Evolutionary conservation across 2,329 filamentous ascomycete species (phyloP).

Genomic region (Apiospora koreana): DNA sequence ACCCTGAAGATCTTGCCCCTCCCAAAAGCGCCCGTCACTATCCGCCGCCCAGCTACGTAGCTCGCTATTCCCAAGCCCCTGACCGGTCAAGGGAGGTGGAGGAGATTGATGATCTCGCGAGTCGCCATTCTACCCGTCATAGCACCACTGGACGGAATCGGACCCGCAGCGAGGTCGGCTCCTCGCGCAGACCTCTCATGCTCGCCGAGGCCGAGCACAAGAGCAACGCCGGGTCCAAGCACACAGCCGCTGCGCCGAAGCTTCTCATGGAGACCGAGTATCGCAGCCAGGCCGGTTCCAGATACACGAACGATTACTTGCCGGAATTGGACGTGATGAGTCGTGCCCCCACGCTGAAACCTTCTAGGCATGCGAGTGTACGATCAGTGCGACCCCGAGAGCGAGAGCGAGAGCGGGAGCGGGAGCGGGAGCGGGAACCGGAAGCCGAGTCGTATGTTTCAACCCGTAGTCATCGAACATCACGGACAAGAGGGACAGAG

Average conservation of each 20-base stretch:
- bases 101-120: constrained; percentile 41
- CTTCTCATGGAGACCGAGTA: constrained; percentile 26
- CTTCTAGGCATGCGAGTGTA: constrained; percentile 11
- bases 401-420: neutral
- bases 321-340: constrained; percentile 14
- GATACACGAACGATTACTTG: constrained; percentile 15
- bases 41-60: constrained; percentile 36
- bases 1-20: constrained; percentile 35
- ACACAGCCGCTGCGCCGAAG: constrained; percentile 30
- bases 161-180: constrained; percentile 41
- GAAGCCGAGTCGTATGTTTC: constrained; percentile 16
- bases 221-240: constrained; percentile 40
- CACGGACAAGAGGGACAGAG: constrained; percentile 13
- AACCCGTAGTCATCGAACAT: constrained; percentile 2
- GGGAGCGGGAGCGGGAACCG: neutral
- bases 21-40: constrained; percentile 29
- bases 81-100: constrained; percentile 34
- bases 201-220: constrained; percentile 43
- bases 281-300: constrained; percentile 30
- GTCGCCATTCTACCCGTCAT: constrained; percentile 41
- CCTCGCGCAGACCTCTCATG: constrained; percentile 38
- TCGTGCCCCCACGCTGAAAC: constrained; percentile 5
- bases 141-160: constrained; percentile 35
- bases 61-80: constrained; percentile 37
- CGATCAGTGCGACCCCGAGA: constrained; percentile 13